Conservation (phyloP, 2,329 filamentous ascomycete species). For the Claviceps pusilla region DNA sequence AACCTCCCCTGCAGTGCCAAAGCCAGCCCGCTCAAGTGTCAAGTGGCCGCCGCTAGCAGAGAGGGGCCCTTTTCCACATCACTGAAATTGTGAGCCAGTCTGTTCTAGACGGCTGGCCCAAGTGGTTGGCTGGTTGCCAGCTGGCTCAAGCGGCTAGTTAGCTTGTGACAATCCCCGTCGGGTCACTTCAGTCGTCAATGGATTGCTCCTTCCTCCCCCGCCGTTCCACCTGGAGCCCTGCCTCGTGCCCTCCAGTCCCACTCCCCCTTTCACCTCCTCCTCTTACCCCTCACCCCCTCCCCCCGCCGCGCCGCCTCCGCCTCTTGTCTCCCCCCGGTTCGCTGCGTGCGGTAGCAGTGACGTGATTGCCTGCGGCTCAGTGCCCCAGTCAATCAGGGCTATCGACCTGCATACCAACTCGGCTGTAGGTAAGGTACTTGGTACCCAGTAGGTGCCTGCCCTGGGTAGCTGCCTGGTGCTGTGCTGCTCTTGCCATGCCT, state of each 20-base stretch:
- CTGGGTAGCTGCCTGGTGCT: background rate
- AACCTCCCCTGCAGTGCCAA: background rate
- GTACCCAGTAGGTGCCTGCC: too few relatives aligned
- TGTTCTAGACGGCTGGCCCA: background rate
- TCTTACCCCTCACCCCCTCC: background rate
- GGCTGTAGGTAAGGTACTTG: too few relatives aligned
- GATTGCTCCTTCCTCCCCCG: background rate
- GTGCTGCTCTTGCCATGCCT: background rate
- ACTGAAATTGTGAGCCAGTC: background rate
- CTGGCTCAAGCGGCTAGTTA: background rate
- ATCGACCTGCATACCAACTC: background rate
- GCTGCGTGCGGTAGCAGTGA: conserved; percentile 6
- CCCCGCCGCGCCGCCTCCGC: too few relatives aligned
- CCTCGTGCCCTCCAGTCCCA: conserved; percentile 4
- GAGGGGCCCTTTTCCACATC: background rate
- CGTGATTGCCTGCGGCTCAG: conserved; percentile 7
- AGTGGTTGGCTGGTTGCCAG: background rate
- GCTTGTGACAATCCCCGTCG: background rate
- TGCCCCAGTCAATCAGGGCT: background rate
- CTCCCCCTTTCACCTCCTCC: background rate
- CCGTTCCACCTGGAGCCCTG: conserved; percentile 1
- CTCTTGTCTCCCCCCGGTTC: background rate
- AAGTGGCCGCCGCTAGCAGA: background rate
- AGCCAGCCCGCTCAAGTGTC: background rate
- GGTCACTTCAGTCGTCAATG: background rate